Evolutionary conservation across 495 filamentous ascomycete species (phyloP).

Genomic region (Staphylotrichum longicolle): DNA sequence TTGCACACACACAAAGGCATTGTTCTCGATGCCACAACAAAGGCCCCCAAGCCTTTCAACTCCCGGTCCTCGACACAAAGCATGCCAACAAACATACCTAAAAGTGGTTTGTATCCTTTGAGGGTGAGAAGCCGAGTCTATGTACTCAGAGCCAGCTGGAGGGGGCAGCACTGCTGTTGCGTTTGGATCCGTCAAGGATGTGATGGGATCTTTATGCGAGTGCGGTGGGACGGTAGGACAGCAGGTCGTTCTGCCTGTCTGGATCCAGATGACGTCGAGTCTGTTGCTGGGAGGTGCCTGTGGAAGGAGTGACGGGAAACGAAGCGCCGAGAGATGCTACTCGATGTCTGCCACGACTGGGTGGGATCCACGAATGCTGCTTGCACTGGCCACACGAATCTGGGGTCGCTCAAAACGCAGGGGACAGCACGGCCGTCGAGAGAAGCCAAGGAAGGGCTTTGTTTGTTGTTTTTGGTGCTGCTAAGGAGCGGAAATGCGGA

Average conservation of each 20-base stretch:
- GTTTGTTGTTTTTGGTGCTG: constrained; percentile 9
- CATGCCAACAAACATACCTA: constrained; percentile 20
- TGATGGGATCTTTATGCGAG: constrained; percentile 28
- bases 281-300: constrained; percentile 32
- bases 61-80: neutral
- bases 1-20: constrained; percentile 14
- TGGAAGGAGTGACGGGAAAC: constrained; percentile 38
- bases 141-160: constrained; percentile 41
- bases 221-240: constrained; percentile 33
- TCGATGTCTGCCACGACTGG: constrained; percentile 19
- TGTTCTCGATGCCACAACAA: constrained; percentile 7
- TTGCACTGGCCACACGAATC: constrained; percentile 9
- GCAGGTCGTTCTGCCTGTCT: constrained; percentile 29
- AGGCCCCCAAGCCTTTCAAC: neutral
- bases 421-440: constrained; percentile 25
- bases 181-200: constrained; percentile 40
- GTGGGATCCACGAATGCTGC: constrained; percentile 17
- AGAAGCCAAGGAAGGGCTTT: constrained; percentile 9
- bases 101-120: constrained; percentile 9
- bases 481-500: constrained; percentile 37
- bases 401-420: constrained; percentile 18
- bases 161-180: constrained; percentile 37
- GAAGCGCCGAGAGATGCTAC: constrained; percentile 19
- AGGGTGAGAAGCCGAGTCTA: constrained; percentile 18
- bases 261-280: constrained; percentile 33